Evolutionary conservation across 768 basidiomycete species (phyloP).

Genomic region (Wakefieldia striispora): DNA sequence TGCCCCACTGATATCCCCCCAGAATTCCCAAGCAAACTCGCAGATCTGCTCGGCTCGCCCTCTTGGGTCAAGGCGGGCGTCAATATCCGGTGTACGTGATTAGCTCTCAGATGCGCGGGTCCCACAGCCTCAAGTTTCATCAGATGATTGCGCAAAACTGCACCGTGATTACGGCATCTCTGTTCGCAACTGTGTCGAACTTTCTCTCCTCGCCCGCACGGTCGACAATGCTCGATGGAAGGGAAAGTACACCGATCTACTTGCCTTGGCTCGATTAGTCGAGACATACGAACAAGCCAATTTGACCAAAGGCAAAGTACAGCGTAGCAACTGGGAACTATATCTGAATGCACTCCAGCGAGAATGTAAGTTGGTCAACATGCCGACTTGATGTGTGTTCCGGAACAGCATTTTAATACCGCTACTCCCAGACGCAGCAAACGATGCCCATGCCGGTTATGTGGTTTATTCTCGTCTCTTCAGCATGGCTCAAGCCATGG

Average conservation of each 20-base stretch:
- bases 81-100: slow-evolving; percentile 59
- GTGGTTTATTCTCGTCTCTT: slow-evolving; percentile 47
- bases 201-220: slow-evolving; percentile 64
- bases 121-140: slow-evolving; percentile 1
- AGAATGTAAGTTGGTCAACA: slow-evolving; percentile 49
- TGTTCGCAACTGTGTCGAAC: slow-evolving; percentile 59
- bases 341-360: slow-evolving; percentile 44
- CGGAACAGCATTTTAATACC: slow-evolving; percentile 7
- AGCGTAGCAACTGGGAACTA: slow-evolving; percentile 70
- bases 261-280: slow-evolving; percentile 67
- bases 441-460: slow-evolving; percentile 69
- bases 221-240: slow-evolving; percentile 74
- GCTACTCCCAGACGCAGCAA: slow-evolving; percentile 55
- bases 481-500: slow-evolving; percentile 39
- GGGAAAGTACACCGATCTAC: slow-evolving; percentile 56
- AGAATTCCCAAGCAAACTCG: slow-evolving; percentile 57
- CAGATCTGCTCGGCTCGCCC: slow-evolving; percentile 49
- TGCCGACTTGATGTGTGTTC: neutral
- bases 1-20: slow-evolving; percentile 11
- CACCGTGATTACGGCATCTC: slow-evolving; percentile 43
- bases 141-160: slow-evolving; percentile 70
- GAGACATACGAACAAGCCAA: slow-evolving; percentile 53
- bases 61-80: slow-evolving; percentile 68
- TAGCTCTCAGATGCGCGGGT: neutral
- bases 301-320: slow-evolving; percentile 58